phyloP scores from a whole-genome alignment of 75 land plant genomes.

The Chamaecyparis obtusa region DNA sequence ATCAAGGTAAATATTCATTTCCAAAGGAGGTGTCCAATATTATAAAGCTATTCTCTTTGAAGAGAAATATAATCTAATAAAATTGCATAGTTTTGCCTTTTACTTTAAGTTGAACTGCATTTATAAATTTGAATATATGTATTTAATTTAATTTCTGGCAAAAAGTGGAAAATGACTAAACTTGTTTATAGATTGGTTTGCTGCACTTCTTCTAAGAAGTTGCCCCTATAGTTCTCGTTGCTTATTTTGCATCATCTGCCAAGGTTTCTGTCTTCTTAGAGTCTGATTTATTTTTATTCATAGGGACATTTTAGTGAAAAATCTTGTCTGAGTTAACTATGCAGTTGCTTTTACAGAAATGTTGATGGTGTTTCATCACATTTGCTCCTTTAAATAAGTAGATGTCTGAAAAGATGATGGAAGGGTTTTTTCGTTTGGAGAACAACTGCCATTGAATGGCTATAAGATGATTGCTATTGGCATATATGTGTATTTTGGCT shows the following conservation, averaged over 20 bases:
- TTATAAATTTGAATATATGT: neutral
- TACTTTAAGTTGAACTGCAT: too few relatives aligned
- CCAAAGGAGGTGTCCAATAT: neutral
- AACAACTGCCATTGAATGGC: neutral
- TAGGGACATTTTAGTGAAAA: too few relatives aligned
- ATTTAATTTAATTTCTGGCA: neutral
- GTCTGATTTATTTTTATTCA: too few relatives aligned
- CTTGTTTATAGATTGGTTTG: neutral
- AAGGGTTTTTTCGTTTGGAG: too few relatives aligned
- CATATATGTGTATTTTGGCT: neutral
- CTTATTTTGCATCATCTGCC: too few relatives aligned
- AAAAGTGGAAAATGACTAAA: too few relatives aligned
- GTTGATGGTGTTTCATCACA: too few relatives aligned
- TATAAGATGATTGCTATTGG: neutral
- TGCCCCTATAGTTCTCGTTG: too few relatives aligned
- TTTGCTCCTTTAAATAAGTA: too few relatives aligned
- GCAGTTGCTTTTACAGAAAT: too few relatives aligned
- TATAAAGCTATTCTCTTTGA: neutral
- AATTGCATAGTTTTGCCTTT: neutral
- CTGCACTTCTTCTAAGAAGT: neutral
- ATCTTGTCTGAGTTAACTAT: too few relatives aligned
- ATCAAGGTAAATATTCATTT: conserved; percentile 50
- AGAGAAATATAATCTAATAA: neutral
- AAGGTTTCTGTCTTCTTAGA: too few relatives aligned
- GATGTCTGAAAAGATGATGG: neutral